Evolutionary conservation across 192 early-diverging fungal genomes (phyloP).

Genomic region (Rhizophagus prolifer): DNA sequence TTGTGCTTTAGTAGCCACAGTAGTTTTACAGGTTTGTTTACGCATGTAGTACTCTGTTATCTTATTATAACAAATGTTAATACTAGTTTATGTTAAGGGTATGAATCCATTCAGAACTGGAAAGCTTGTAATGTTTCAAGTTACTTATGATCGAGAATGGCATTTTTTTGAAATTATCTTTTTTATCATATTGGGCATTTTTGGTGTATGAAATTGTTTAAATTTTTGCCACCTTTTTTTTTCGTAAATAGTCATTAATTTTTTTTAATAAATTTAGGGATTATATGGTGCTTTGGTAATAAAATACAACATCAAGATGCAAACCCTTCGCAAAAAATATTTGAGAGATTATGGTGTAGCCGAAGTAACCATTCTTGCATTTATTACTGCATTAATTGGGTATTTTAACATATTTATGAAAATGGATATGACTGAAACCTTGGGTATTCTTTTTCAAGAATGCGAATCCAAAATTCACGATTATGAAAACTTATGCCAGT

Average conservation of each 20-base stretch:
- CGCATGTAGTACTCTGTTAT: background rate
- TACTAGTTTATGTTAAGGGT: conserved; percentile 37
- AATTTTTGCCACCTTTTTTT: background rate
- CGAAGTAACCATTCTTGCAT: conserved; percentile 65
- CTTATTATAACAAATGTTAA: conserved; percentile 17
- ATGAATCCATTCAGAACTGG: conserved; percentile 96
- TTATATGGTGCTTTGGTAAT: conserved; percentile 79
- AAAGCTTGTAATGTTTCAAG: conserved; percentile 96
- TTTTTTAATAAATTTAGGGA: conserved; percentile 45
- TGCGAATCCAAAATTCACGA: conserved; percentile 60
- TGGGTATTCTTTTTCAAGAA: conserved; percentile 72
- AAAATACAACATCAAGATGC: conserved; percentile 67
- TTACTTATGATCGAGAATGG: conserved; percentile 90
- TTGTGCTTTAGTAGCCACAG: conserved; percentile 93
- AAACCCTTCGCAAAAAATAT: conserved; percentile 68
- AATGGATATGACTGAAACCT: conserved; percentile 84
- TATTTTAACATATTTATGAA: conserved; percentile 75
- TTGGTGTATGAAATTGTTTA: conserved; percentile 63
- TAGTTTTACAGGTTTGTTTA: conserved; percentile 70
- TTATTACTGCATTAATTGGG: conserved; percentile 63
- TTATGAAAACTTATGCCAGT: conserved; percentile 64
- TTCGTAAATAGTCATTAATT: background rate
- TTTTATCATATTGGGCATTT: conserved; percentile 73
- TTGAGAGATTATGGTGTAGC: conserved; percentile 63
- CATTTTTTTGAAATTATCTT: conserved; percentile 90